phyloP scores from a whole-genome alignment of 2,329 filamentous ascomycete species.

The Colletotrichum cordylinicola region DNA sequence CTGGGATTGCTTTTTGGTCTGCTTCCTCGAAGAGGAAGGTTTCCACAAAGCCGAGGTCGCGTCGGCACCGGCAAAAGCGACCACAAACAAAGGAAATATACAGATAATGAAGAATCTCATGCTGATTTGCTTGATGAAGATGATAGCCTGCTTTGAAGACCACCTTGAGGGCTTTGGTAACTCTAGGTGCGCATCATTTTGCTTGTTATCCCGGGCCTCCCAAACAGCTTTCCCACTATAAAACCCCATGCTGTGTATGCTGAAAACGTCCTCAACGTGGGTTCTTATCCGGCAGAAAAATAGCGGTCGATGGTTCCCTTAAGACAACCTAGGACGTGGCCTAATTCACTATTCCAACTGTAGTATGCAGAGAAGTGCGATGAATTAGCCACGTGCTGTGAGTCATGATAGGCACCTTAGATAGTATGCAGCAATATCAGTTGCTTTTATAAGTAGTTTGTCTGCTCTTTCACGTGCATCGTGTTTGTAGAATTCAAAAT shows the following conservation, averaged over 20 bases:
- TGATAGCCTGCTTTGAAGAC: too few species aligned
- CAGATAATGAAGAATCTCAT: too few species aligned
- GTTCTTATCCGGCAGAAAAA: not conserved
- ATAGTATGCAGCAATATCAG: not conserved
- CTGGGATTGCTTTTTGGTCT: too few species aligned
- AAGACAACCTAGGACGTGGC: not conserved
- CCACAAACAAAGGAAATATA: too few species aligned
- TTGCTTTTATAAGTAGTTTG: not conserved
- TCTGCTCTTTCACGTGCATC: not conserved
- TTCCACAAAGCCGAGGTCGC: too few species aligned
- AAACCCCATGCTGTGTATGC: too few species aligned
- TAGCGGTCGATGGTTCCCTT: not conserved
- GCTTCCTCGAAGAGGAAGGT: too few species aligned
- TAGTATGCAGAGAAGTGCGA: not conserved
- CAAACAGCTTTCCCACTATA: not conserved
- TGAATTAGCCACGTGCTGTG: not conserved
- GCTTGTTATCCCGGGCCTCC: too few species aligned
- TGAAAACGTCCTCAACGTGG: not conserved
- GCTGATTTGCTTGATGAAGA: too few species aligned
- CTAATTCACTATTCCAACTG: not conserved
- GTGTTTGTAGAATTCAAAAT: accelerated
- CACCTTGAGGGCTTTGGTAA: too few species aligned
- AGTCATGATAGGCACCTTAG: accelerated
- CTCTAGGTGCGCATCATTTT: too few species aligned
- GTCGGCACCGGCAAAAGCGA: too few species aligned